Evolutionary conservation across 495 filamentous ascomycete species (phyloP), one percentile per base, ranked within the genome.

Genomic region (Xylaria scruposa): DNA sequence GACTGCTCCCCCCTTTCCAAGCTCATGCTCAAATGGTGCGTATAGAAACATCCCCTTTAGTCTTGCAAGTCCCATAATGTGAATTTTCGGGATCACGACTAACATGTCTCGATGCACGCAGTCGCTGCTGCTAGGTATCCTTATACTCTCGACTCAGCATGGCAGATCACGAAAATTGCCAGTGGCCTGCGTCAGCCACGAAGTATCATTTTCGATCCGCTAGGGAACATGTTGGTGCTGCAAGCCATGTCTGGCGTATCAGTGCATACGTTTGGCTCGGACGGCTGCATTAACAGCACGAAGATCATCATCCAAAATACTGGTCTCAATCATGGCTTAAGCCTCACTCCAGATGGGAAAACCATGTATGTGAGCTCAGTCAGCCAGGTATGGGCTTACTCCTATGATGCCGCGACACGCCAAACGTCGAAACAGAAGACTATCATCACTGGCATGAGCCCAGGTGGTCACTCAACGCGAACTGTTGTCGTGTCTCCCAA

Each of bases 291-390:
- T 86, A 74, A 81, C 84, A 70, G 79, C 75, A 75, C 78, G 75
- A 73, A 81, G 76, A 78, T 83, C 73, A 44, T 79, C 74, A 66
- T 79, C 82, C 51, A 75, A 78, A 72, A 75, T 74, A 44, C 77
- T 70, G 72, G 76, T 80, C 81, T 92, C 0, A 90, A 91, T 74
- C 91, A 93, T 79, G 91, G 91, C 24, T 82, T 93, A 44, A 85
- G 85, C 54, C 78, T 92, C n/a, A 88, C 86, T 7, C 76, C 76
- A 8, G 88, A 91, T 75, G 89, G 90, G 42, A 85, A 81, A 68
- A 91, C 88, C 4, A 78, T 93, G 61, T 92, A 90, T 72, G 90
- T 88, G 8, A 91, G 88, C 54, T 85, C 85, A 6, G 59, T 85
- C 4, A 81, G 86, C 38, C 82, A 83, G 1, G 90, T 85, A 17